Percentiles rank a stretch among this genome's conserved stretches.
phyloP scores from a whole-genome alignment of 192 early-diverging fungal species.

The Backusella tuberculispora region DNA sequence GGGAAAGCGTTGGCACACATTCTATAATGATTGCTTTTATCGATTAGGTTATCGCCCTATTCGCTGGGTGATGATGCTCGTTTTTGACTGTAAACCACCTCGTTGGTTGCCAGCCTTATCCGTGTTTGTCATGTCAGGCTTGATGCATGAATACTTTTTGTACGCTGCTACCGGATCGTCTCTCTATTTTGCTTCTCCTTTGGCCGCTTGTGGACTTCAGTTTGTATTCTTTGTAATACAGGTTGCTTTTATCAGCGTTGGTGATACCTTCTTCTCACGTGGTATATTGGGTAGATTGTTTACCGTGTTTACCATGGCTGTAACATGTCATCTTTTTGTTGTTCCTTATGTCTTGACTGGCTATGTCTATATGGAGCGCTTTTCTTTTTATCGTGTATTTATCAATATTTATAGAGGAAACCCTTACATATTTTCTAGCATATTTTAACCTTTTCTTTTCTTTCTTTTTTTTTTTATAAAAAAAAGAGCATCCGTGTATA shows the following conservation, averaged over 20 bases:
- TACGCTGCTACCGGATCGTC: constrained; percentile 7
- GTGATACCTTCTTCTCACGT: constrained; percentile 3
- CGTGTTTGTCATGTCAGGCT: constrained; percentile 20
- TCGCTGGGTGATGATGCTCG: background rate
- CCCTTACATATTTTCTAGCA: background rate
- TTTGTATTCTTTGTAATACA: constrained; percentile 23
- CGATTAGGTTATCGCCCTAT: constrained; percentile 16
- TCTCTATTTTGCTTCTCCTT: constrained; percentile 5
- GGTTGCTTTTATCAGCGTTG: background rate
- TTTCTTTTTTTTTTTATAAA: too few species aligned
- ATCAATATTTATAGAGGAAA: background rate
- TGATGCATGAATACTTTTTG: constrained; percentile 29
- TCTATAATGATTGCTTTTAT: constrained; percentile 29
- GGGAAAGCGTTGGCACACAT: constrained; percentile 23
- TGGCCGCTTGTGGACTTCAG: constrained; percentile 8
- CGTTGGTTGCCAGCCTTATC: constrained; percentile 19
- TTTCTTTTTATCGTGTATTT: constrained; percentile 15
- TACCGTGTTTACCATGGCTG: constrained; percentile 3
- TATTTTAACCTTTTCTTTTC: constrained; percentile 8
- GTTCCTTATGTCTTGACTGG: constrained; percentile 23
- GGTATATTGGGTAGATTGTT: constrained; percentile 1
- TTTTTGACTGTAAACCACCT: constrained; percentile 2
- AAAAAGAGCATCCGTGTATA: too few species aligned
- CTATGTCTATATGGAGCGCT: constrained; percentile 21
- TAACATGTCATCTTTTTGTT: constrained; percentile 23